Percentiles rank a stretch among this genome's conserved stretches.
These are phyloP conservation scores for Russula dissimulans DNA, from an alignment of 768 basidiomycete species.

Conservation along the genomic window DNA sequence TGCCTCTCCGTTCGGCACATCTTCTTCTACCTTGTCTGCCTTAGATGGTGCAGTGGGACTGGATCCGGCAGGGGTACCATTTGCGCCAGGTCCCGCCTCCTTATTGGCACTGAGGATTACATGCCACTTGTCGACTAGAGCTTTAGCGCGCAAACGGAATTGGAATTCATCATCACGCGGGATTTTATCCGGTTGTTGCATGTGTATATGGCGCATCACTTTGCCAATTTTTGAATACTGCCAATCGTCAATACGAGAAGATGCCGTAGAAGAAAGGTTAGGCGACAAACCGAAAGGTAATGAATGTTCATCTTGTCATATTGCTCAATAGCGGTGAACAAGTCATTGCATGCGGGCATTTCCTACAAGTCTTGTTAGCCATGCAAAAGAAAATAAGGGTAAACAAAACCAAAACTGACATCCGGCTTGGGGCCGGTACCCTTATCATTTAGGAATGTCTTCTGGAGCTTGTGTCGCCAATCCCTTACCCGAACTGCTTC, in stretches of 20 bases:
- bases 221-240: slow-evolving; percentile 73
- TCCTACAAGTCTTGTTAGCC: slow-evolving; percentile 38
- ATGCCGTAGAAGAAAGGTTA: neutral
- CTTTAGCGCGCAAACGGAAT: slow-evolving; percentile 61
- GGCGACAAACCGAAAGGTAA: slow-evolving; percentile 45
- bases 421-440: slow-evolving; percentile 49
- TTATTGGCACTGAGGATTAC: slow-evolving; percentile 36
- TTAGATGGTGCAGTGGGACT: slow-evolving; percentile 14
- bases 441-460: slow-evolving; percentile 67
- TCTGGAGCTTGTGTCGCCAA: slow-evolving; percentile 89
- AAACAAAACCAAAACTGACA: slow-evolving; percentile 34
- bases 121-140: slow-evolving; percentile 64
- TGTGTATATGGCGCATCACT: slow-evolving; percentile 81
- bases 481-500: slow-evolving; percentile 73
- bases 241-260: neutral
- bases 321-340: slow-evolving; percentile 69
- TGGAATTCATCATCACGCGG: slow-evolving; percentile 59
- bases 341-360: slow-evolving; percentile 60
- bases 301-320: slow-evolving; percentile 72
- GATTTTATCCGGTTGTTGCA: slow-evolving; percentile 43
- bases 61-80: slow-evolving; percentile 9
- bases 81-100: slow-evolving; percentile 10
- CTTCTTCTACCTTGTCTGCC: slow-evolving; percentile 9
- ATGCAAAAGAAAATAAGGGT: neutral
- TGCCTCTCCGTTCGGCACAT: slow-evolving; percentile 1